Evolutionary conservation across 768 basidiomycete genomes (phyloP).

Genomic region (Russula griseocarnosa): DNA sequence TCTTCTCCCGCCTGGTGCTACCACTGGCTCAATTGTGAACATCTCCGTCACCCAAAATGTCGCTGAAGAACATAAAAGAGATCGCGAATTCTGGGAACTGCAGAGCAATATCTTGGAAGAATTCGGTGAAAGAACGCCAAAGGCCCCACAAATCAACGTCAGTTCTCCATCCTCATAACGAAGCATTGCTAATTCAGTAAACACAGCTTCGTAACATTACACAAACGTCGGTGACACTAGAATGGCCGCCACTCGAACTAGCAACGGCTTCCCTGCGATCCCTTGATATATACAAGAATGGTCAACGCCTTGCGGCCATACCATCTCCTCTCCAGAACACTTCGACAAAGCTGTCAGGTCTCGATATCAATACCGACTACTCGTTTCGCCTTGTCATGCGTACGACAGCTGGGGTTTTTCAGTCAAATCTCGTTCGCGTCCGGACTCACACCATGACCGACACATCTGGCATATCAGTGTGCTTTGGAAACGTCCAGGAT

Average conservation of each 20-base stretch:
- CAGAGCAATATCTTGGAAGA: constrained; percentile 75
- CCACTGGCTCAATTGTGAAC: constrained; percentile 93
- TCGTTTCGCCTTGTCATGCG: constrained; percentile 91
- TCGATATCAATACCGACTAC: constrained; percentile 81
- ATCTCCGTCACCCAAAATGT: constrained; percentile 91
- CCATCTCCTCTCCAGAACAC: constrained; percentile 79
- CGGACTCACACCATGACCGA: constrained; percentile 93
- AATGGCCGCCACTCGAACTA: constrained; percentile 85
- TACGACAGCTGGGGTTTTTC: constrained; percentile 87
- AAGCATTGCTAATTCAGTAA: constrained; percentile 1
- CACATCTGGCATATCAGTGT: constrained; percentile 91
- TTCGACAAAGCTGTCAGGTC: constrained; percentile 80
- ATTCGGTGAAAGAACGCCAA: constrained; percentile 66
- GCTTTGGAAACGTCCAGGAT: constrained; percentile 90
- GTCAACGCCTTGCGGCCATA: constrained; percentile 81
- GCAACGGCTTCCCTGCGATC: constrained; percentile 84
- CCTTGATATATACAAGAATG: constrained; percentile 90
- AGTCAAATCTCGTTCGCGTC: constrained; percentile 77
- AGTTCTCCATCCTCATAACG: constrained; percentile 26
- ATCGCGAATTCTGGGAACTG: constrained; percentile 77
- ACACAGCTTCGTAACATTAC: constrained; percentile 83
- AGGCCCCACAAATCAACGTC: constrained; percentile 71
- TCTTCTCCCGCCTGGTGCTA: constrained; percentile 85
- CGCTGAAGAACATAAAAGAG: constrained; percentile 76
- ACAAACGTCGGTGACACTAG: constrained; percentile 93